A percentile compares a stretch with the other conserved stretches of the same genome.
These are phyloP conservation scores for Podila verticillata DNA, from an alignment of 192 early-diverging fungal species.

Conservation along the genomic window DNA sequence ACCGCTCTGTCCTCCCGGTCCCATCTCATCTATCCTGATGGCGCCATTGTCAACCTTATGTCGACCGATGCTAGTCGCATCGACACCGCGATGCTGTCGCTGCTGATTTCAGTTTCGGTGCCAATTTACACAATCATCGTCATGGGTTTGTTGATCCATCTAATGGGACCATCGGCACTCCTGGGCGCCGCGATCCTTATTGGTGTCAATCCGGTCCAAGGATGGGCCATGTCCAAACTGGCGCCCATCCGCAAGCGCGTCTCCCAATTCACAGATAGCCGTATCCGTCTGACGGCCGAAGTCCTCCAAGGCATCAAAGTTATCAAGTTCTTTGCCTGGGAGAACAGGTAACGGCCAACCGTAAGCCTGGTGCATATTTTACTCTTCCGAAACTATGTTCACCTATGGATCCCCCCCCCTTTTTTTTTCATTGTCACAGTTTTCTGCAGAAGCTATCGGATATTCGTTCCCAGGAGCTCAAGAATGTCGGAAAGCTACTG, in stretches of 20 bases:
- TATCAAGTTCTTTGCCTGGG: constrained; percentile 75
- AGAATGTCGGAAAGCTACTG: constrained; percentile 1
- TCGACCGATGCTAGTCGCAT: constrained; percentile 53
- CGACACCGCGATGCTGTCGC: constrained; percentile 30
- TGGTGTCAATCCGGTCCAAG: constrained; percentile 31
- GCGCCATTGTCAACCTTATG: constrained; percentile 59
- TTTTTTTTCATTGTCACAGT: neutral
- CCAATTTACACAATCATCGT: constrained; percentile 18
- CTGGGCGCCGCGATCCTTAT: constrained; percentile 34
- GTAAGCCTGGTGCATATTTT: too few species aligned
- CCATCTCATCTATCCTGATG: constrained; percentile 40
- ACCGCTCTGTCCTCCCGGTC: constrained; percentile 30
- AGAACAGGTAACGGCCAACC: constrained; percentile 53
- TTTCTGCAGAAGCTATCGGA: constrained; percentile 1
- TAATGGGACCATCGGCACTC: constrained; percentile 40
- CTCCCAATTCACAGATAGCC: constrained; percentile 59
- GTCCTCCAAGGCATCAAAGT: constrained; percentile 65
- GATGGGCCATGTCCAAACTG: constrained; percentile 34
- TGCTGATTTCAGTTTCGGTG: constrained; percentile 20
- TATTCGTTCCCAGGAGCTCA: neutral
- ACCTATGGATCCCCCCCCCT: neutral
- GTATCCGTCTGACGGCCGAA: constrained; percentile 63
- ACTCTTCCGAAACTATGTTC: too few species aligned
- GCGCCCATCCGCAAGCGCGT: constrained; percentile 29
- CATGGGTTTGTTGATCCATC: constrained; percentile 24